Conservation (phyloP, 108 stramenopile species). For the Phaeodactylum tricornutum region DNA sequence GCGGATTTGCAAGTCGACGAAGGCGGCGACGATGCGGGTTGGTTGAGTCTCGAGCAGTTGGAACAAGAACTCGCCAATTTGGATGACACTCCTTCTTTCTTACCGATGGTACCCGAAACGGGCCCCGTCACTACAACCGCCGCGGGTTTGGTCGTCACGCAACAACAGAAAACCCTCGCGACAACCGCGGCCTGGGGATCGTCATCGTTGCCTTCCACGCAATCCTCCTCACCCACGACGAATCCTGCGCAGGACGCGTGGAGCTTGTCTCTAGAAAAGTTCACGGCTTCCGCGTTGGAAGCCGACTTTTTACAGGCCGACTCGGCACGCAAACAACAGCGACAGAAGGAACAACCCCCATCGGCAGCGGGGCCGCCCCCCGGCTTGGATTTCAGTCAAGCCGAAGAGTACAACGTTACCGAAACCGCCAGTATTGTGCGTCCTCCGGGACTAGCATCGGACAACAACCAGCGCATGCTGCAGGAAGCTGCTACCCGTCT, state of each 20-base stretch:
- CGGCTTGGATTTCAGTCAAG: slow-evolving; percentile 14
- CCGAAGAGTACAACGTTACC: slow-evolving; percentile 35
- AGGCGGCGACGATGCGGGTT: slow-evolving; percentile 27
- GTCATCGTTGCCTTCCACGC: not conserved
- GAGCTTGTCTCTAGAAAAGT: slow-evolving; percentile 59
- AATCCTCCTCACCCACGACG: no score
- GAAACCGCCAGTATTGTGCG: slow-evolving; percentile 16
- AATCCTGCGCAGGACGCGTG: slow-evolving; percentile 49
- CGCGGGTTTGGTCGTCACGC: slow-evolving; percentile 48
- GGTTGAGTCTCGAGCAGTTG: slow-evolving; percentile 39
- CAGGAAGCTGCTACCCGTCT: not conserved
- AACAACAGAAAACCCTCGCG: slow-evolving; percentile 10
- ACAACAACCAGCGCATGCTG: not conserved
- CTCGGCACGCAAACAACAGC: slow-evolving; percentile 47
- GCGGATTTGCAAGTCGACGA: slow-evolving; percentile 65
- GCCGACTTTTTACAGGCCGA: slow-evolving; percentile 75
- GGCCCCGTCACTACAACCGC: slow-evolving; percentile 22
- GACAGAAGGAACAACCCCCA: no score
- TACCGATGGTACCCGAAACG: not conserved
- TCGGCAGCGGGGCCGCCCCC: slow-evolving; percentile 6
- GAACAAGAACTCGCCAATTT: slow-evolving; percentile 49
- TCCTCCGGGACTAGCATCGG: slow-evolving; percentile 22
- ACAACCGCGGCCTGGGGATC: not conserved
- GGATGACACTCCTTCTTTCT: slow-evolving; percentile 12
- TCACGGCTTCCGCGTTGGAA: slow-evolving; percentile 50